Evolutionary conservation across 352 stramenopile species (phyloP).

Genomic region (Phytophthora melonis): DNA sequence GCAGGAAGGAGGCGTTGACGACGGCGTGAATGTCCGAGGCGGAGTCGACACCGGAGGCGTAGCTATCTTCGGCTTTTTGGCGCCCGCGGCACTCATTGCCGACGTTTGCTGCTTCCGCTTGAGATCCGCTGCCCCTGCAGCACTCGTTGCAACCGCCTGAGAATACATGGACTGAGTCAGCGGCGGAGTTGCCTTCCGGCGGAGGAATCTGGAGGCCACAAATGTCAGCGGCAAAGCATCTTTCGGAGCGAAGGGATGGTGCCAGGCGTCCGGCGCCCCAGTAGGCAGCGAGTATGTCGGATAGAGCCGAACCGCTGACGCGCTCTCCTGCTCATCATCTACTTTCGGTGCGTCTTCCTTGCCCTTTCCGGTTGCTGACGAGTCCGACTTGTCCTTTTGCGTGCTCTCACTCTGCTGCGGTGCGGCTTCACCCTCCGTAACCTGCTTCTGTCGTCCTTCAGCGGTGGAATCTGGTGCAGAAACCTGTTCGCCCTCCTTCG

Average conservation of each 20-base stretch:
- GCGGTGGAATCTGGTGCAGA: not conserved
- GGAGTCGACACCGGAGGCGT: constrained; percentile 12
- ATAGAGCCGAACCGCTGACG: constrained; percentile 39
- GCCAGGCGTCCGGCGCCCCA: constrained; percentile 47
- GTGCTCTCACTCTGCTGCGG: not conserved
- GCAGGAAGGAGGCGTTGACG: constrained; percentile 49
- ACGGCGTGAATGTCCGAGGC: constrained; percentile 45
- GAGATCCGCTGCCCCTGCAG: constrained; percentile 20
- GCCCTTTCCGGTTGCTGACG: not conserved
- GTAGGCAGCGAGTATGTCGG: constrained; percentile 58
- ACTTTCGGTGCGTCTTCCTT: not conserved
- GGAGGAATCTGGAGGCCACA: constrained; percentile 68
- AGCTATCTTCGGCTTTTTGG: constrained; percentile 23
- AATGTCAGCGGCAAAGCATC: constrained; percentile 59
- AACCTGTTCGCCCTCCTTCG: not conserved
- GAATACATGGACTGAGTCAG: not conserved
- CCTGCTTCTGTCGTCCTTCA: not conserved
- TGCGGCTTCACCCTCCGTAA: not conserved
- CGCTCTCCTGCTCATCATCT: constrained; percentile 14
- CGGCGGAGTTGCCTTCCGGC: constrained; percentile 37
- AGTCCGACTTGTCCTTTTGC: constrained; percentile 4
- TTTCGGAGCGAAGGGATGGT: constrained; percentile 53
- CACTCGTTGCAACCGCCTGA: not conserved
- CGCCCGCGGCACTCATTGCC: constrained; percentile 3
- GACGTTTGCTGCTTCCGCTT: constrained; percentile 29